Base-by-base conservation (phyloP, 176 grass and related monocot genomes). In the Carex cristatella region DNA sequence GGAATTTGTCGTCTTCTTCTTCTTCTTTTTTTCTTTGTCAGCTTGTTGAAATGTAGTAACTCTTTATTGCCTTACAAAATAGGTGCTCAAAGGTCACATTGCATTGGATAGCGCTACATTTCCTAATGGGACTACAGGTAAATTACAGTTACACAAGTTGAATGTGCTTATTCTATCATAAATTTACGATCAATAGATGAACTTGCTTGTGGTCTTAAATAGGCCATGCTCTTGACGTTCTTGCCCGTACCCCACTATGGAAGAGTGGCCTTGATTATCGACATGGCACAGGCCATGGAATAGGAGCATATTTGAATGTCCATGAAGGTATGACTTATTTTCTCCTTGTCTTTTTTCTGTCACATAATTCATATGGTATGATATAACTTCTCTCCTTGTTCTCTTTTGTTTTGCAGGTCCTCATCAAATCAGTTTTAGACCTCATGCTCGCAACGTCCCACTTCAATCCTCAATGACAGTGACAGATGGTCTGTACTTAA, bases 381-480 rank as follows among this genome's bases (percentile, higher is more conserved):
- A 74, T 76, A 30, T 63, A 72, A 38, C 28, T 79, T 8, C 5
- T 35, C 15, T 49, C 59, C 14, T 81, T 69, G 46, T 49, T 62
- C 35, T 62, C 7, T 27, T 56, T 86, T 33, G 44, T 81, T 49
- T 86, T 69, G 70, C 83, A 98, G 95, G 96, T 40, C 95, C 95
- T 55, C 96, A 98, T 92, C 90, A 93, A 88, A 98, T 98, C 82
- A 98, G 96, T 89, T 98, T 95, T 87, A 93, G 88, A 86, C 91
- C 96, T 83, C 79, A 88, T 89, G 96, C 96, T 89, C 89, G 87
- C 74, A 98, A 98, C 81, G 90, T 98, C 46, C 84, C 96, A 77
- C 33, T 98, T 77, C 93, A 98, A 91, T 91, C 96, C 80, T 95
- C 96, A 33, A 98, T 98, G 96, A 98, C 96, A 72, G 96, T 98